Evolutionary conservation across 495 filamentous ascomycete species (phyloP).

Genomic region (Talaromyces trachyspermus): DNA sequence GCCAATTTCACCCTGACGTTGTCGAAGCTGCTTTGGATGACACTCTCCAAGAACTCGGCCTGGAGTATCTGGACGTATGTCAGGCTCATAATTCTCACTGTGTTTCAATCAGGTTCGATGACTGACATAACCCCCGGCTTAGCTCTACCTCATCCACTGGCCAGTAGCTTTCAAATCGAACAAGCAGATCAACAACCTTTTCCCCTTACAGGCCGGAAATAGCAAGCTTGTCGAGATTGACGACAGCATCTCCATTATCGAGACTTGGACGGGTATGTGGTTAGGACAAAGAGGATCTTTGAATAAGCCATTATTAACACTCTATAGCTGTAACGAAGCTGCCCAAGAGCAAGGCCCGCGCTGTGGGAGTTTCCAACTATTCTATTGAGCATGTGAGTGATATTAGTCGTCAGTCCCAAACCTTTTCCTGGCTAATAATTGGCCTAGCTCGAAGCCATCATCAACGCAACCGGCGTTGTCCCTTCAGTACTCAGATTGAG

Average conservation of each 20-base stretch:
- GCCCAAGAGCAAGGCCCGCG: slow-evolving; percentile 42
- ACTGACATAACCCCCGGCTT: neutral
- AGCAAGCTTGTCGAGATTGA: slow-evolving; percentile 36
- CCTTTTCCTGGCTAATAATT: neutral
- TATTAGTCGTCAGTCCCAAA: neutral
- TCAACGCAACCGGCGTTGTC: slow-evolving; percentile 39
- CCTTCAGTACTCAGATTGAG: slow-evolving; percentile 47
- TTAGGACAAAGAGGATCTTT: neutral
- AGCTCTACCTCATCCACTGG: slow-evolving; percentile 48
- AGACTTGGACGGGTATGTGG: slow-evolving; percentile 40
- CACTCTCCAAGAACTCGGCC: slow-evolving; percentile 39
- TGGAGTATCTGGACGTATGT: slow-evolving; percentile 44
- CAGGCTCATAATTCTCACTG: no score
- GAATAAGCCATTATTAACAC: neutral
- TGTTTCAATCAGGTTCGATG: neutral
- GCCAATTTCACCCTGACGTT: slow-evolving; percentile 38
- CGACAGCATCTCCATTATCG: slow-evolving; percentile 40
- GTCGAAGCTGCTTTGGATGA: slow-evolving; percentile 40
- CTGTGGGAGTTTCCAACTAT: slow-evolving; percentile 47
- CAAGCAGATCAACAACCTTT: slow-evolving; percentile 21
- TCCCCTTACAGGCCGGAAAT: slow-evolving; percentile 34
- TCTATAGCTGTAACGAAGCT: slow-evolving; percentile 40
- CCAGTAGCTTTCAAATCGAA: slow-evolving; percentile 41
- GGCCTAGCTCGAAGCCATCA: slow-evolving; percentile 39
- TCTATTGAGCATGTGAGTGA: slow-evolving; percentile 35